These are phyloP conservation scores for Xanthoceras sorbifolium DNA, from an alignment of 345 rosid species.

Conservation along the genomic window DNA sequence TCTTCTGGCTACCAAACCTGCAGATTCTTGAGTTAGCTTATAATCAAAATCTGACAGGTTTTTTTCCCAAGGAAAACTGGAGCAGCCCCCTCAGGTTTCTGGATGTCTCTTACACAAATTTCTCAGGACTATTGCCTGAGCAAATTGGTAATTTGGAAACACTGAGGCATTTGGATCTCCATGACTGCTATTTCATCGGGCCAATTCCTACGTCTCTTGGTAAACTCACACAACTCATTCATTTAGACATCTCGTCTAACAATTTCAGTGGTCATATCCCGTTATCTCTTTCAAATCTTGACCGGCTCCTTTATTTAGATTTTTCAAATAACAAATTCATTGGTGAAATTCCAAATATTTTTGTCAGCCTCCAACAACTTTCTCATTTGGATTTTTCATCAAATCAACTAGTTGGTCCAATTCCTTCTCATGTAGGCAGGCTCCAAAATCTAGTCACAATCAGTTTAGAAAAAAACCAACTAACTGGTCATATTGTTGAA, in stretches of 20 bases:
- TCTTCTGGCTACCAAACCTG: slow-evolving; percentile 8
- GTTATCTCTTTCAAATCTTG: not conserved
- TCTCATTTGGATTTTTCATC: not conserved
- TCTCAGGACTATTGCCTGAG: not conserved
- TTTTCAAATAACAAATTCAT: not conserved
- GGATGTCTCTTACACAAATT: not conserved
- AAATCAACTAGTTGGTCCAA: not conserved
- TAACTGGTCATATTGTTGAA: slow-evolving; percentile 19
- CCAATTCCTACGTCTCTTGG: not conserved
- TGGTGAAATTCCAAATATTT: not conserved
- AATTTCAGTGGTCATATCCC: slow-evolving; percentile 29
- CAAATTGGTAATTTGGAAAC: not conserved
- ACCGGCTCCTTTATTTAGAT: not conserved
- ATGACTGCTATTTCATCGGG: not conserved
- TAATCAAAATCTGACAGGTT: not conserved
- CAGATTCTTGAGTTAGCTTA: not conserved
- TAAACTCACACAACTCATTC: not conserved
- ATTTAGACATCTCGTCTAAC: not conserved
- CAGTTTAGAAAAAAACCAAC: not conserved
- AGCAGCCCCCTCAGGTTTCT: slow-evolving; percentile 6
- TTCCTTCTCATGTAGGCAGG: not conserved
- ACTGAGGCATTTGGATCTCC: not conserved
- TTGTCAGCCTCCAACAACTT: not conserved
- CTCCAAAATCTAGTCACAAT: not conserved
- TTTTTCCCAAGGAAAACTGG: slow-evolving; percentile 19